Percentiles rank a stretch among this genome's conserved stretches.
phyloP scores from a whole-genome alignment of 148 eudicot genomes.

The Limonium bicolor region DNA sequence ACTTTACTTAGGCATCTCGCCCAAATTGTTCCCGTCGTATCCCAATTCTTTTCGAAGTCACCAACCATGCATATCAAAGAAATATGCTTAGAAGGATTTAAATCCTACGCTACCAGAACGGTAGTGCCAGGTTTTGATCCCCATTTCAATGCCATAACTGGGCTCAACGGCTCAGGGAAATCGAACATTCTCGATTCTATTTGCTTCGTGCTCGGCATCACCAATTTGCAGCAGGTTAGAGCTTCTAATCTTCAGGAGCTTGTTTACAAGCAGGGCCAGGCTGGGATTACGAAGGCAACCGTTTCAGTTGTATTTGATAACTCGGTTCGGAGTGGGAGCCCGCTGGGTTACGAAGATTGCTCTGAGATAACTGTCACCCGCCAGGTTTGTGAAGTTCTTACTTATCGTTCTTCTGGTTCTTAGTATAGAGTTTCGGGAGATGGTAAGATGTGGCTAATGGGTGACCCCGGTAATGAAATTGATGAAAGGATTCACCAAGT shows the following conservation, averaged over 20 bases:
- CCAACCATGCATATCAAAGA: conserved; percentile 74
- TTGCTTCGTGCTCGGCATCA: conserved; percentile 88
- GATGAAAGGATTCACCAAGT: too few species aligned
- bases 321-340: conserved; percentile 62
- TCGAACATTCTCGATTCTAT: conserved; percentile 91
- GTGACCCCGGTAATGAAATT: too few species aligned
- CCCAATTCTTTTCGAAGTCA: not conserved
- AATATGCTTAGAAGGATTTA: conserved; percentile 83
- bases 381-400: conserved; percentile 41
- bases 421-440: too few species aligned
- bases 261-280: conserved; percentile 98
- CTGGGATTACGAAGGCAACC: conserved; percentile 93
- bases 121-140: conserved; percentile 85
- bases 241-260: conserved; percentile 95
- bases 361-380: conserved; percentile 88
- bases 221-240: conserved; percentile 93
- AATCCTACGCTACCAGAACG: conserved; percentile 89
- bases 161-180: conserved; percentile 90
- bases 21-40: too few species aligned
- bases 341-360: conserved; percentile 81
- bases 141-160: conserved; percentile 86
- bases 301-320: conserved; percentile 81
- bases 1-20: too few species aligned
- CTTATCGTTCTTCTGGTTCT: too few species aligned
- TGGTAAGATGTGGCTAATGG: too few species aligned